Evolutionary conservation across 306 rosid species (phyloP), one percentile per base, ranked within the genome.

Genomic region (Alnus rubra): DNA sequence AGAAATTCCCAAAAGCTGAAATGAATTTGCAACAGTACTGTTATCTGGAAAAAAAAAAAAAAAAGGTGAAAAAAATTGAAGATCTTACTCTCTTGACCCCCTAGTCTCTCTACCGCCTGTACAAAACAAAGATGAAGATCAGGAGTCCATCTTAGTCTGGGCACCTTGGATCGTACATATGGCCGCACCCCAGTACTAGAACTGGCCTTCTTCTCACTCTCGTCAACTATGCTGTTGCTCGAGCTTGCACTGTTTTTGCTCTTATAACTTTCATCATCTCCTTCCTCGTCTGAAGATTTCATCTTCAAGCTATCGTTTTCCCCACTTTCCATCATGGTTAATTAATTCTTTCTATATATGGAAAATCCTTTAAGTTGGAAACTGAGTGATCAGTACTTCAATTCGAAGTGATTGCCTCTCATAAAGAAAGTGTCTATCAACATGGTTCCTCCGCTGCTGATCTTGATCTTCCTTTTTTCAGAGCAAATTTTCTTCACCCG

Each of bases 31-130:
- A 19, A 59, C 31, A 23, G 31, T 58, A 56, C 39, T 37, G 44
- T 58, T 9, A 58, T 58, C 33, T 59, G 31, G 4, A 10, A 28
- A 11, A 59, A 33, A 7, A 33, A 9, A 62, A 30, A 28, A 19
- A 23, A 10, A 28, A 19, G 35, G 15, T 62, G 71, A 23, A 23
- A 39, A 67, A 67, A 18, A 37, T 16, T 67, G 72, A n/a, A 14
- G 72, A 42, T 68, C 72, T 42, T 68, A 68, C 72, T 68, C 50
- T 68, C 72, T 68, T 68, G 51, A 42, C 72, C 72, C 51, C 72
- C 72, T 8, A 68, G 33, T 42, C 72, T 68, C 16, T 42, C 72
- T 39, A 68, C 14, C 2, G 72, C 72, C 49, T 42, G 72, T 51
- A 42, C 31, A 68, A 68, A 68, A 68, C 51, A 8, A 68, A 39